Evolutionary conservation across 228 moss, liverwort and hornwort species (phyloP).

Genomic region (Sphagnum magellanicum): DNA sequence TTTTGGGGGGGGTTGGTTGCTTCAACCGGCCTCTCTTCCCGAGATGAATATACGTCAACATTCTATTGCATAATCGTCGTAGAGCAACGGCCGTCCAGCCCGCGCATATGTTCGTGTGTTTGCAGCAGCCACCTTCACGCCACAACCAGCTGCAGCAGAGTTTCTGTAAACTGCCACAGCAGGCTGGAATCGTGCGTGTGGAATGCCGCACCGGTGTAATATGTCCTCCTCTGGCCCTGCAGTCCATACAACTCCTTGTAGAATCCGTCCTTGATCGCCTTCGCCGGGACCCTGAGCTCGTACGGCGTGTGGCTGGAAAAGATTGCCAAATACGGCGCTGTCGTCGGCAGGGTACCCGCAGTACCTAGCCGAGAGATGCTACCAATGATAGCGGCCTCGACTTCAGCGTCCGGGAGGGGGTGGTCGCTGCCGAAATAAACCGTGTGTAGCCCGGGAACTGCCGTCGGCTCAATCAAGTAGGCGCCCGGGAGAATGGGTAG

Average conservation of each 20-base stretch:
- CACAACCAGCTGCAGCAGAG: neutral
- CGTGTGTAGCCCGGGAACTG: neutral
- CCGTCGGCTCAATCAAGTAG: neutral
- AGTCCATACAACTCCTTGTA: conserved; percentile 3
- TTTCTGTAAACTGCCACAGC: conserved; percentile 7
- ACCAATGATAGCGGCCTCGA: conserved; percentile 2
- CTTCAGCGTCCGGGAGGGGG: neutral
- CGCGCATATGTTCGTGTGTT: no score
- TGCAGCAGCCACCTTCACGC: neutral
- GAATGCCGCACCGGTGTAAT: conserved; percentile 11
- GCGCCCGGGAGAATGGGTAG: conserved; percentile 4
- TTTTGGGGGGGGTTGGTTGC: no score
- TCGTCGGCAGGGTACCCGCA: neutral
- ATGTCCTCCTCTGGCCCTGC: conserved; percentile 1
- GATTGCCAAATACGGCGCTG: neutral
- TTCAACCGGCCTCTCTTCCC: no score
- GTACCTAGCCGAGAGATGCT: neutral
- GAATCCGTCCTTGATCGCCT: conserved; percentile 5
- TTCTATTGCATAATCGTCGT: no score
- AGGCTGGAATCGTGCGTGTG: conserved; percentile 4
- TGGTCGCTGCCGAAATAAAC: neutral
- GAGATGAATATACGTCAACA: no score
- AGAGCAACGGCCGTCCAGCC: no score
- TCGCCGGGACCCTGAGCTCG: conserved; percentile 1
- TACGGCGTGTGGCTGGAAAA: conserved; percentile 2